These are phyloP conservation scores for Calcarisporium arbuscula DNA, from an alignment of 2,329 filamentous ascomycete species.

Conservation along the genomic window DNA sequence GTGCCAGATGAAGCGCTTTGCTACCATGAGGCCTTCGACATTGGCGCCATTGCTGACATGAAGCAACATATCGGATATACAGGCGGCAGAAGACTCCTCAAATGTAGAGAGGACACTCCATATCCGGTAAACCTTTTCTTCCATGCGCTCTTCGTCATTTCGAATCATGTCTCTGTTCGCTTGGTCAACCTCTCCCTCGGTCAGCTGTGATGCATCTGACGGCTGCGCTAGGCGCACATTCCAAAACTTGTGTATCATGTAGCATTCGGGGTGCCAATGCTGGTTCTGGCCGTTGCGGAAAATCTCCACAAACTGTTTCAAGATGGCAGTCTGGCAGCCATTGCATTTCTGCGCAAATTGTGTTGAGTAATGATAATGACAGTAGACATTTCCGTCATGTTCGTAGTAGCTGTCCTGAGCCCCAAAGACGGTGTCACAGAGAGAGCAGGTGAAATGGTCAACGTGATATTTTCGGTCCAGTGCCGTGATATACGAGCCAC, in stretches of 20 bases:
- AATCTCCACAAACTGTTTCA: constrained; percentile 99
- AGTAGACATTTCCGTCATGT: constrained; percentile 93
- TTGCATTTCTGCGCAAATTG: constrained; percentile 95
- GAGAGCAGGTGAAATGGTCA: constrained; percentile 96
- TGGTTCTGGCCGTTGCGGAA: constrained; percentile 97
- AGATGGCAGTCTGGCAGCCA: constrained; percentile 91
- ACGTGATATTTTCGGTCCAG: constrained; percentile 98
- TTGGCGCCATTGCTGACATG: constrained; percentile 98
- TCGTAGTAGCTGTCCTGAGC: constrained; percentile 99
- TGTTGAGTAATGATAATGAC: constrained; percentile 98
- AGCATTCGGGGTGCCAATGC: constrained; percentile 99
- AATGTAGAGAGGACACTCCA: constrained; percentile 97
- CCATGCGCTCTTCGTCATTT: constrained; percentile 85
- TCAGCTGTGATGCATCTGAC: constrained; percentile 41
- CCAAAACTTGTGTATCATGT: constrained; percentile 99
- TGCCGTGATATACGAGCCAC: constrained; percentile 96
- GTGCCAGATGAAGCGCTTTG: constrained; percentile 93
- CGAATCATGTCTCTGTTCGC: constrained; percentile 71
- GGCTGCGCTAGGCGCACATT: constrained; percentile 78
- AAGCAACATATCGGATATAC: constrained; percentile 97
- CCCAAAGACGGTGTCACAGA: constrained; percentile 96
- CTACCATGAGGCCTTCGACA: constrained; percentile 87
- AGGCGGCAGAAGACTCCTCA: constrained; percentile 94
- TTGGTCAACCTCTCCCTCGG: constrained; percentile 37
- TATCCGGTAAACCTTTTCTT: constrained; percentile 95